These are phyloP conservation scores for Kurtzmaniella quercitrusa DNA, from an alignment of 1,139 yeast species.

Conservation along the genomic window DNA sequence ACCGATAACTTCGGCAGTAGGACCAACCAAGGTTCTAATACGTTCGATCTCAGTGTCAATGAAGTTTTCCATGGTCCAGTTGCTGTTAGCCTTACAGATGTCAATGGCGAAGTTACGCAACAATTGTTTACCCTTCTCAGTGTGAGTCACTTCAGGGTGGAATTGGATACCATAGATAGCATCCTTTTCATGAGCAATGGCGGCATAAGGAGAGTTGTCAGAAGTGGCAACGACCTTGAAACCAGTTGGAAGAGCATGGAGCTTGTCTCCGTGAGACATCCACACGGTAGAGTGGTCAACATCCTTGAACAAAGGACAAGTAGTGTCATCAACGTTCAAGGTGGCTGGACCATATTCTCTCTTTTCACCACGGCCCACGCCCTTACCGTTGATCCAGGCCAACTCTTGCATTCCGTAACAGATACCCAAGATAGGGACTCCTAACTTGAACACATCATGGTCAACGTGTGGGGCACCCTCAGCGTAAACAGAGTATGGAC, in stretches of 20 bases:
- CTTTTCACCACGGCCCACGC: slow-evolving; percentile 94
- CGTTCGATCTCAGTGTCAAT: slow-evolving; percentile 94
- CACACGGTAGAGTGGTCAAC: slow-evolving; percentile 94
- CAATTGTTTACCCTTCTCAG: slow-evolving; percentile 82
- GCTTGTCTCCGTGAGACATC: slow-evolving; percentile 99
- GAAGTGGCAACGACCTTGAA: slow-evolving; percentile 89
- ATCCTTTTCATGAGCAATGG: slow-evolving; percentile 73
- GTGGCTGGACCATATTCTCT: slow-evolving; percentile 98
- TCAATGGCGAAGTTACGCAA: slow-evolving; percentile 89
- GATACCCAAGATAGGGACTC: slow-evolving; percentile 94
- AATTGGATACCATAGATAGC: slow-evolving; percentile 92
- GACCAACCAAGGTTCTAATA: slow-evolving; percentile 88
- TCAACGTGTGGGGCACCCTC: slow-evolving; percentile 97
- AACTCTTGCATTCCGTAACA: slow-evolving; percentile 99
- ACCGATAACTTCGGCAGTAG: slow-evolving; percentile 97
- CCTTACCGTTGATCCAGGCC: slow-evolving; percentile 96
- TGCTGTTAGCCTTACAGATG: slow-evolving; percentile 80
- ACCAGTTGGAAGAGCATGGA: slow-evolving; percentile 85
- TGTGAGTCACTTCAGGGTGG: slow-evolving; percentile 99
- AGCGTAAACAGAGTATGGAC: slow-evolving; percentile 96
- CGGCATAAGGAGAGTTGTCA: slow-evolving; percentile 93
- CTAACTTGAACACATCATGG: slow-evolving; percentile 82
- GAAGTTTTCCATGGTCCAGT: slow-evolving; percentile 98
- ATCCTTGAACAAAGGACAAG: slow-evolving; percentile 74
- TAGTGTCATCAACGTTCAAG: slow-evolving; percentile 64